Evolutionary conservation across 352 stramenopile genomes (phyloP).

Genomic region (Pseudoperonospora humuli): DNA sequence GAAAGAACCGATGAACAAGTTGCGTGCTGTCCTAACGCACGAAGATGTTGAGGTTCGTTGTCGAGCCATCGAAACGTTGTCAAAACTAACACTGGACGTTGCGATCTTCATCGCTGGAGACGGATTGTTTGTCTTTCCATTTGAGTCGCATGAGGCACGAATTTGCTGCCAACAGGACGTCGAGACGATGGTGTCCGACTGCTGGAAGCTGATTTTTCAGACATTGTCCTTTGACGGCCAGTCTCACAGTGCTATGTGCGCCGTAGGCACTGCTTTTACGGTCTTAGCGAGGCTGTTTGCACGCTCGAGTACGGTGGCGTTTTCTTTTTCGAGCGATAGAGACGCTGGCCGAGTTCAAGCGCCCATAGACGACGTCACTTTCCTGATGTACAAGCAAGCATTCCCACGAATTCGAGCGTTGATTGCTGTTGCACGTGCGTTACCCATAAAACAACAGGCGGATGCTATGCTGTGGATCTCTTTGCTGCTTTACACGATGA

Average conservation of each 20-base stretch:
- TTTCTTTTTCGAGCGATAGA: constrained; percentile 18
- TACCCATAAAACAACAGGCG: constrained; percentile 53
- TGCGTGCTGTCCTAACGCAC: constrained; percentile 58
- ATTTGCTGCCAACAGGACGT: constrained; percentile 78
- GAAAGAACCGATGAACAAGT: constrained; percentile 72
- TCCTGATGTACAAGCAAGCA: constrained; percentile 58
- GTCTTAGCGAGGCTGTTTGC: constrained; percentile 57
- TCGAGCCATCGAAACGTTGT: constrained; percentile 49
- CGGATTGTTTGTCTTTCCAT: constrained; percentile 61
- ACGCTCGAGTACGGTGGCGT: constrained; percentile 31
- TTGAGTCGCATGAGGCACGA: constrained; percentile 76
- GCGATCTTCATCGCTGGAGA: constrained; percentile 44
- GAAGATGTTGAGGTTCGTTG: constrained; percentile 54
- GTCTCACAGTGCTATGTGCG: constrained; percentile 10
- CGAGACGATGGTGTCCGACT: constrained; percentile 63
- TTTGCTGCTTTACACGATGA: constrained; percentile 81
- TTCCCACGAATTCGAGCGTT: constrained; percentile 48
- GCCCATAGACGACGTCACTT: constrained; percentile 56
- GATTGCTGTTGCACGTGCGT: constrained; percentile 28
- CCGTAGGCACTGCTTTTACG: constrained; percentile 40
- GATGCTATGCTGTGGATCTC: constrained; percentile 54
- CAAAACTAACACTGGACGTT: constrained; percentile 42
- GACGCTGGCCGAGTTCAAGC: constrained; percentile 28
- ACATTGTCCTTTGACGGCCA: constrained; percentile 28
- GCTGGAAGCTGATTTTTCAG: constrained; percentile 79